Evolutionary conservation across 257 asterid genomes (phyloP).

Genomic region (Capsicum rhomboideum): DNA sequence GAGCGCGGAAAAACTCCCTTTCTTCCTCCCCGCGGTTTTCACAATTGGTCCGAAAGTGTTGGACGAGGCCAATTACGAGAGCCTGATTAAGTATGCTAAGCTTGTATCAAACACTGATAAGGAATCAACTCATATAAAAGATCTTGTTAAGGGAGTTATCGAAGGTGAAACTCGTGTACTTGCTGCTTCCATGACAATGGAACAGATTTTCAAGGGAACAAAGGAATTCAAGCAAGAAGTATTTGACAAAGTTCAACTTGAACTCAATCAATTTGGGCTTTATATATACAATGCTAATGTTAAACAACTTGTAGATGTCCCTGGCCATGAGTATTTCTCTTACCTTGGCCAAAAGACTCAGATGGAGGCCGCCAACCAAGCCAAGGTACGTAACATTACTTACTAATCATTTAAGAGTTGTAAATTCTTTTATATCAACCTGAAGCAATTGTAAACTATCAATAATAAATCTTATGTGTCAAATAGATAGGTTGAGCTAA

Average conservation of each 20-base stretch:
- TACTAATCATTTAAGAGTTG: not conserved
- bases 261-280: constrained; percentile 53
- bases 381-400: constrained; percentile 11
- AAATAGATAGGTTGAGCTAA: too few relatives aligned
- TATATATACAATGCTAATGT: constrained; percentile 62
- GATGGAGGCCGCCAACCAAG: constrained; percentile 65
- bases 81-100: constrained; percentile 50
- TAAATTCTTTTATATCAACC: not conserved
- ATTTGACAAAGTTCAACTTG: constrained; percentile 57
- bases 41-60: constrained; percentile 47
- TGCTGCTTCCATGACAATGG: constrained; percentile 75
- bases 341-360: constrained; percentile 59
- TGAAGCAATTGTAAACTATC: too few relatives aligned
- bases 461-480: too few relatives aligned
- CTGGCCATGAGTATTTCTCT: constrained; percentile 64
- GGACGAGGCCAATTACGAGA: constrained; percentile 15
- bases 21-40: constrained; percentile 63
- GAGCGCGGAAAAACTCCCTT: constrained; percentile 75
- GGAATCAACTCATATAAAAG: constrained; percentile 40
- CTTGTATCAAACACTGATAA: constrained; percentile 52
- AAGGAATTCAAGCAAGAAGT: constrained; percentile 53
- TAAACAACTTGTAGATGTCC: constrained; percentile 61
- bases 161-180: constrained; percentile 70
- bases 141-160: constrained; percentile 57
- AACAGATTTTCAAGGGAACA: constrained; percentile 45